Evolutionary conservation across 2,329 filamentous ascomycete species (phyloP).

Genomic region (Microascus cirrosus): DNA sequence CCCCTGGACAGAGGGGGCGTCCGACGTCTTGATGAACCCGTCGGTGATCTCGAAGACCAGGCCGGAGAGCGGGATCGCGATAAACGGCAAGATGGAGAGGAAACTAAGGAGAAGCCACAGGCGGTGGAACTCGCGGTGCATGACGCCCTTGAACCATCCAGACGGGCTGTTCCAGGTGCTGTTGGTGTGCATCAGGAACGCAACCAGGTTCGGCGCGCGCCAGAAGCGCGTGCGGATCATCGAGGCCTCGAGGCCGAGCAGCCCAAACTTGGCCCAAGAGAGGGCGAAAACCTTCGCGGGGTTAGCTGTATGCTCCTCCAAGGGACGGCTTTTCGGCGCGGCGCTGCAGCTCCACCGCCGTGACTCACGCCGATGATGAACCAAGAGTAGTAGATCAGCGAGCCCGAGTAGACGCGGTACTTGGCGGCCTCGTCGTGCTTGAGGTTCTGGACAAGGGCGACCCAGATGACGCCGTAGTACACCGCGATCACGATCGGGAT

Average conservation of each 20-base stretch:
- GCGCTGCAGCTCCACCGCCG: too few species aligned
- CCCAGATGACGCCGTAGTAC: constrained; percentile 8
- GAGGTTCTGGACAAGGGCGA: background rate
- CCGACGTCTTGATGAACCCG: constrained; percentile 2
- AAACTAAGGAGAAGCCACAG: constrained; percentile 7
- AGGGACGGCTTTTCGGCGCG: too few species aligned
- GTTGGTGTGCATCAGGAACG: constrained; percentile 2
- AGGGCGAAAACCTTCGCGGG: too few species aligned
- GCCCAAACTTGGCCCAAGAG: constrained; percentile 8
- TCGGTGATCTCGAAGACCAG: constrained; percentile 7
- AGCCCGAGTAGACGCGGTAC: constrained; percentile 3
- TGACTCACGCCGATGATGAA: constrained; percentile 11
- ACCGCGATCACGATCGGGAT: too few species aligned
- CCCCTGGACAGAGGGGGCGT: constrained; percentile 4
- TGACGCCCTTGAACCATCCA: constrained; percentile 7
- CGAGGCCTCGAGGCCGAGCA: constrained; percentile 7
- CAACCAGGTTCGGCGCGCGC: constrained; percentile 1
- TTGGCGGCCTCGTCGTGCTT: constrained; percentile 4
- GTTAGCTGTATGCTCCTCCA: too few species aligned
- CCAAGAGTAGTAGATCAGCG: constrained; percentile 8
- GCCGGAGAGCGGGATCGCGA: constrained; percentile 9
- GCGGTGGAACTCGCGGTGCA: background rate
- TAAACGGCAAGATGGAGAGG: constrained; percentile 4
- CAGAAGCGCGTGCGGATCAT: constrained; percentile 5
- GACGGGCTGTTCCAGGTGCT: constrained; percentile 8